phyloP scores from a whole-genome alignment of 2,329 filamentous ascomycete genomes.

The Ophiognomonia clavigignenti-juglandacearum region DNA sequence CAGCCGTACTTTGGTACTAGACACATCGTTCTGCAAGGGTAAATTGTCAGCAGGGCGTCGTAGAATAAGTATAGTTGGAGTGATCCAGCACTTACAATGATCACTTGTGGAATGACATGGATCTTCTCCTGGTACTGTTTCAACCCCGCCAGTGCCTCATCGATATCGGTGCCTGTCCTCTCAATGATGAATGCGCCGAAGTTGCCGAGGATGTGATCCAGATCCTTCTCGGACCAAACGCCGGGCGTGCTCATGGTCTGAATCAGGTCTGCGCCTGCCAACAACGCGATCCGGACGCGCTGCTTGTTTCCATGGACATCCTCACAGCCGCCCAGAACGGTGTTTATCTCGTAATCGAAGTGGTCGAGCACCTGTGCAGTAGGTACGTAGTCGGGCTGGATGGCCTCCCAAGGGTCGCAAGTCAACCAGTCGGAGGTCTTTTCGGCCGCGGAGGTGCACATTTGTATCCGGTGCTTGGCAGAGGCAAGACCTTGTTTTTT shows the following conservation, averaged over 20 bases:
- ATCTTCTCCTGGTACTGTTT: conserved; percentile 82
- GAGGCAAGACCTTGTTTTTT: conserved; percentile 76
- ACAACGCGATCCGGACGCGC: conserved; percentile 69
- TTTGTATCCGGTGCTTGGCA: conserved; percentile 69
- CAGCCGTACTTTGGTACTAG: conserved; percentile 20
- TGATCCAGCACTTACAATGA: conserved; percentile 72
- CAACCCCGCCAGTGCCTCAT: conserved; percentile 77
- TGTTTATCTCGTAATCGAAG: conserved; percentile 86
- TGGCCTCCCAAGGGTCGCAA: conserved; percentile 87
- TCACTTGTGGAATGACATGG: conserved; percentile 81
- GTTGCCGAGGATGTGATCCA: conserved; percentile 80
- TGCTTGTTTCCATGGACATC: conserved; percentile 61
- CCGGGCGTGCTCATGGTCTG: conserved; percentile 68
- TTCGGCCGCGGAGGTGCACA: conserved; percentile 79
- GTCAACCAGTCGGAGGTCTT: conserved; percentile 74
- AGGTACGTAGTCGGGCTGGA: conserved; percentile 77
- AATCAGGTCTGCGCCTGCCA: conserved; percentile 71
- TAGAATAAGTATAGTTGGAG: too few species aligned
- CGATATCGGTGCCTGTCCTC: conserved; percentile 80
- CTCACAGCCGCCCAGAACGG: conserved; percentile 68
- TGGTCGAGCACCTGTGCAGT: conserved; percentile 84
- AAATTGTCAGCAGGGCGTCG: background rate
- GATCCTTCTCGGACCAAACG: conserved; percentile 79
- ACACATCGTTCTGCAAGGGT: conserved; percentile 60
- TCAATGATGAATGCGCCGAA: conserved; percentile 87